Evolutionary conservation across 202 grass and related monocot genomes (phyloP), one percentile per base, ranked within the genome.

Genomic region (Tripidium arundinaceum): DNA sequence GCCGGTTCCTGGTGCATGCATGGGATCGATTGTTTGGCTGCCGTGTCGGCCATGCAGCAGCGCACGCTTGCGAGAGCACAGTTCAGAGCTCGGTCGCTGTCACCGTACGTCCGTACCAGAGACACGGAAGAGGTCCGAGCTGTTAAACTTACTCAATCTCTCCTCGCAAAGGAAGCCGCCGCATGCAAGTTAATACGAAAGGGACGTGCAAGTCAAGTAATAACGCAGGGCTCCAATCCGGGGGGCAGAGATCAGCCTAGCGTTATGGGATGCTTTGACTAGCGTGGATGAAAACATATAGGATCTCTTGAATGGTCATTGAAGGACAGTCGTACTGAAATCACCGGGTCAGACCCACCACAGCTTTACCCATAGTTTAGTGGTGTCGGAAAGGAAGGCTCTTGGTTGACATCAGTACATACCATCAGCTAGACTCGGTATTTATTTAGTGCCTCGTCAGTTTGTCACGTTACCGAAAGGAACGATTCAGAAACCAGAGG

Each of bases 261-360:
- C 7, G 72, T 45, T 50, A 71, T 39, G 72, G 33, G 12, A 72
- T 64, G 65, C 42, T 64, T 77, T 64, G 79, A 77, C 55, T 64
- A 11, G 31, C 2, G 33, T 5, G 0, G 14, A 26, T 37, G 16
- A 25, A 76, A 75, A 29, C 22, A n/a, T n/a, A 75, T 75, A 9
- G 50, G 16, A 75, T 68, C 70, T 62, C 16, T 67, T 75, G 37
- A 86, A 76, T 28, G 64, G 72, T 42, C 71, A 62, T 54, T 19
- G 11, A 1, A 1, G 0, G n/a, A 21, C 59, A 24, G 14, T 60
- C 42, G 42, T 45, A 45, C 42, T 14, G 42, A 14, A 45, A 45
- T 14, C 42, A 14, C 42, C 12, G 1, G 42, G 42, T 45, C 42
- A 45, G 42, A 45, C 11, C 10, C 42, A 31, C 40, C 40, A 45